Base-by-base conservation (phyloP, 192 early-diverging fungal genomes). In the Tieghemiomyces parasiticus region DNA sequence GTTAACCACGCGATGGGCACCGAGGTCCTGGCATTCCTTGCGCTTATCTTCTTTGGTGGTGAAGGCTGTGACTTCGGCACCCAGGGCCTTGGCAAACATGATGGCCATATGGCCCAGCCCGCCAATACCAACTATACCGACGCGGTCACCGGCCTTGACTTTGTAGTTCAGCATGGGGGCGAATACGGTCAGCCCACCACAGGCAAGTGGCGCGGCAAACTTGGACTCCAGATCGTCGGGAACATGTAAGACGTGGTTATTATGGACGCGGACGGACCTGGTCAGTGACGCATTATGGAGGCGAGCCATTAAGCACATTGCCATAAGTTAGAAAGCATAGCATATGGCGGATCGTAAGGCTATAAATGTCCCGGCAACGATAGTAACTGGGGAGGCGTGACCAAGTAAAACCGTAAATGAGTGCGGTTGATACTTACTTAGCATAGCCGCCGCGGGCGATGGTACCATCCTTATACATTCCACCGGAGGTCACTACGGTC, bases 181-280 rank as follows among this genome's bases (percentile, higher is more conserved):
- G 58, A 76, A 88, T 8, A 85, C 78, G 19, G 86, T 80, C 10
- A 79, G 72, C 3, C 86, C 86, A 19, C 84, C 84, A 61, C 86
- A 86, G 42, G 85, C 69, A 54, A 88, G 58, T 3, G 84, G 78
- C 4, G 72, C 86, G 4, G 78, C 78, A 53, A 74, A 70, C 22
- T 71, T 61, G 4, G 68, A 60, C 13, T 64, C 69, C 33, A 73
- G 71, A 14, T 25, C 46, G 1, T 58, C 67, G 20, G 73, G 72
- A 38, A 74, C 71, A 3, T 14, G 45, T n/a, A 46, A n/a, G 45
- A 46, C 45, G 22, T n/a, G 22, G 12, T 46, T 14, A 2, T 46
- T 14, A 22, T 46, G 45, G 19, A 46, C 45, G 22, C 45, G 45
- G 22, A 46, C 22, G 45, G 45, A 14, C 10, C 45, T n/a, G n/a